Conservation (phyloP, 2,329 filamentous ascomycete species). For the Acrocalymma vagum region DNA sequence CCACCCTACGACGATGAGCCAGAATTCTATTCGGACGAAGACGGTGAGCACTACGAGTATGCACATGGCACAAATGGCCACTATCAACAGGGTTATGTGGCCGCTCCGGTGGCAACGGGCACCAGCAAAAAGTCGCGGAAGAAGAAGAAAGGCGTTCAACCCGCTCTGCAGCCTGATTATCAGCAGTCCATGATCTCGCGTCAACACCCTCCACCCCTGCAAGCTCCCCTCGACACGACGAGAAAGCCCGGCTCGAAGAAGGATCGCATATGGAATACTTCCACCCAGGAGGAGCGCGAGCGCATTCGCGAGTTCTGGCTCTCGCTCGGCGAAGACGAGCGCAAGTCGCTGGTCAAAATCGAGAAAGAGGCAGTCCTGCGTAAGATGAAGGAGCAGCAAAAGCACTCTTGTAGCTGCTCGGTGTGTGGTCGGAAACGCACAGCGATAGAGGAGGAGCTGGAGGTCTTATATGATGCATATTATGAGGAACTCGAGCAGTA, state of each 20-base stretch:
- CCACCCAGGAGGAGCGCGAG: conserved; percentile 91
- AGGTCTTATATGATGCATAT: conserved; percentile 97
- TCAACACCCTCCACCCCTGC: conserved; percentile 52
- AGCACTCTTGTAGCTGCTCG: conserved; percentile 97
- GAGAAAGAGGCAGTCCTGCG: conserved; percentile 97
- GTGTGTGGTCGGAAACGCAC: conserved; percentile 96
- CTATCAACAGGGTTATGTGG: conserved; percentile 36
- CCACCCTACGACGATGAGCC: conserved; percentile 37
- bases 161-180: conserved; percentile 40
- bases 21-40: conserved; percentile 53
- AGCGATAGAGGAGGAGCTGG: conserved; percentile 96
- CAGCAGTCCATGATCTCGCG: conserved; percentile 37
- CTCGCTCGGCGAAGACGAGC: conserved; percentile 89
- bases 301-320: conserved; percentile 99
- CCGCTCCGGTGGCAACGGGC: conserved; percentile 25
- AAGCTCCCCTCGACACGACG: conserved; percentile 52
- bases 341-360: conserved; percentile 94
- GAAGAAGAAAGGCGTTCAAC: conserved; percentile 70
- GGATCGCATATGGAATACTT: conserved; percentile 97
- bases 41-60: conserved; percentile 39
- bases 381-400: conserved; percentile 99
- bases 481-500: conserved; percentile 98
- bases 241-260: conserved; percentile 61
- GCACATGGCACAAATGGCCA: conserved; percentile 42
- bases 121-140: conserved; percentile 67